A percentile compares a stretch with the other conserved stretches of the same genome.
Conservation (phyloP, 129 eudicot genomes). For the Lonicera japonica region DNA sequence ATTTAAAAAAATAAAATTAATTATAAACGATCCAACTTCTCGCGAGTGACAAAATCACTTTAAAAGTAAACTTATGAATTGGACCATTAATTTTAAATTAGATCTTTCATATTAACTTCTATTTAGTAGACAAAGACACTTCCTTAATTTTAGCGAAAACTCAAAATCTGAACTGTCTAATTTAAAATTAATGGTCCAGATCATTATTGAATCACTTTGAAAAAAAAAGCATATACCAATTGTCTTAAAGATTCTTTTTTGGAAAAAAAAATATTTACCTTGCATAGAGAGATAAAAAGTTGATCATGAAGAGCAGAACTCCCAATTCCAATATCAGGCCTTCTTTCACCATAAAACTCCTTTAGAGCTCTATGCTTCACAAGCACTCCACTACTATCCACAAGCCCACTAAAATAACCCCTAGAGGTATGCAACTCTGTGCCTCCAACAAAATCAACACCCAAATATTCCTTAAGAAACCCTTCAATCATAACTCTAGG, state of each 20-base stretch:
- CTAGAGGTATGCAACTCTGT: slow-evolving; percentile 67
- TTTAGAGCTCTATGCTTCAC: slow-evolving; percentile 69
- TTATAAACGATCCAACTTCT: no score
- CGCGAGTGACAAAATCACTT: no score
- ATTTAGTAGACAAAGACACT: no score
- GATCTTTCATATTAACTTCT: no score
- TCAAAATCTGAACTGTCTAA: no score
- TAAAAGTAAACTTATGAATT: no score
- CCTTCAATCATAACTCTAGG: slow-evolving; percentile 93
- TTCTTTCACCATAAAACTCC: slow-evolving; percentile 47
- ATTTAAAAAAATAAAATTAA: no score
- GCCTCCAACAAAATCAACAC: slow-evolving; percentile 47
- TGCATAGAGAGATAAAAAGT: slow-evolving; percentile 62
- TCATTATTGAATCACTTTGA: background rate
- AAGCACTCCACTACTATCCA: slow-evolving; percentile 45
- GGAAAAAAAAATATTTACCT: slow-evolving; percentile 40
- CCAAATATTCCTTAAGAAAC: slow-evolving; percentile 64
- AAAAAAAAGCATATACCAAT: no score
- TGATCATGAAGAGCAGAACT: slow-evolving; percentile 50
- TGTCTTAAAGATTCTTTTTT: no score
- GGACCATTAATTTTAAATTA: no score
- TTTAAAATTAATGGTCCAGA: no score
- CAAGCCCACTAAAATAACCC: slow-evolving; percentile 48
- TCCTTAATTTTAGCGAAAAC: no score
- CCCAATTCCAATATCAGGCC: slow-evolving; percentile 78